Base-by-base conservation (phyloP, 371 early-diverging fungal species). In the Mucor saturninus region DNA sequence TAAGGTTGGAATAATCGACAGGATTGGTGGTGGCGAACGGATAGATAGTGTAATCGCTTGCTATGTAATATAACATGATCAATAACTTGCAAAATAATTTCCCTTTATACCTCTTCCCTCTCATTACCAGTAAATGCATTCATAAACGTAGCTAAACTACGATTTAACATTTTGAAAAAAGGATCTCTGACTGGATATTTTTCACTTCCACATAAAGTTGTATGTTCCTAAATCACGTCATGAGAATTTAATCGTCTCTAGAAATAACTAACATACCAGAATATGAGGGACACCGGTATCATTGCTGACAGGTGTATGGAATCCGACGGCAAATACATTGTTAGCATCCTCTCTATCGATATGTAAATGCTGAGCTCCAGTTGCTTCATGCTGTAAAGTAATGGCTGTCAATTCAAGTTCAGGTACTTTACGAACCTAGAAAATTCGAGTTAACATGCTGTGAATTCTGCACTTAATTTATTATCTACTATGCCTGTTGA, bases 151-250 rank as follows among this genome's bases (percentile, higher is more conserved):
- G 97, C 88, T 81, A 97, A 86, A 59, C 92, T 91, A n/a, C 98
- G 88, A 67, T 95, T 95, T 51, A 95, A 75, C 98, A 98, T 98
- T 72, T 97, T 96, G 81, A 98, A 97, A 65, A 97, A 98, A 14
- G 98, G 98, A 72, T 98, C 98, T 26, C 97, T 81, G 7, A 98
- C 94, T 30, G 98, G 98, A 66, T 89, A 98, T 56, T 81, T 81
- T 54, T 86, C 62, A 59, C 91, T 91, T 3, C 98, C 97, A 64
- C 98, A 98, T 52, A 98, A 83, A 3, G 95, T 91, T 4, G 94
- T 93, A 74, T 98, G 98, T 81, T 97, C 98, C 85, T 85, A 54
- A 54, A 38, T 38, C 38, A 15, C n/a, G n/a, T 40, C 8, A 26
- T 52, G 42, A 48, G 9, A 46, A n/a, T 31, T 5, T 39, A 8